phyloP scores from a whole-genome alignment of 208 protist genomes.

The Phytomonas sp. region DNA sequence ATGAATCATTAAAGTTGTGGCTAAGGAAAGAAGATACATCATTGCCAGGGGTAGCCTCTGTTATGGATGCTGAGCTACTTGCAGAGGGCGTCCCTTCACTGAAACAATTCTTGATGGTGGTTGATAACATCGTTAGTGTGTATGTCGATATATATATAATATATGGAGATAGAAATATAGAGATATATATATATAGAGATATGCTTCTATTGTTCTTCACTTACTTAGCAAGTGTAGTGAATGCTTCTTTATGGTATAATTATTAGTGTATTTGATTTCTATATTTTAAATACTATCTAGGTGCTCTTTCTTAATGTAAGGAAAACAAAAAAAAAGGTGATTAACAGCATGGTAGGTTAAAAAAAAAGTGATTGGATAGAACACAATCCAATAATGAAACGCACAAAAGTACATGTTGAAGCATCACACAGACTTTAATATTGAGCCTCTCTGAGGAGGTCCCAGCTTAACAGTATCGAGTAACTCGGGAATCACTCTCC shows the following conservation, averaged over 20 bases:
- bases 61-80: conserved; percentile 48
- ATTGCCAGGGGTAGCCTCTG: conserved; percentile 61
- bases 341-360: background rate
- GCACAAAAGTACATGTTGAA: background rate
- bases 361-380: conserved; percentile 4
- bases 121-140: background rate
- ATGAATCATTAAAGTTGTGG: conserved; percentile 4
- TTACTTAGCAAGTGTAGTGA: background rate
- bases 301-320: background rate
- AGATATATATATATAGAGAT: background rate
- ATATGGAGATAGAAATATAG: background rate
- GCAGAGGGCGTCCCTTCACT: conserved; percentile 8
- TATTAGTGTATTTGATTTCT: conserved; percentile 3
- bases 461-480: background rate
- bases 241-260: conserved; percentile 8
- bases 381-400: background rate
- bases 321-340: background rate
- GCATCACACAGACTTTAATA: background rate
- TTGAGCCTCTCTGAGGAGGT: background rate
- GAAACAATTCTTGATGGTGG: background rate
- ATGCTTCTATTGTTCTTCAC: background rate
- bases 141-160: conserved; percentile 9
- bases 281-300: background rate
- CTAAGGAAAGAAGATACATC: conserved; percentile 55
- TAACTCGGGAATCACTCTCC: background rate